Percentiles rank a stretch among this genome's conserved stretches.
Conservation (phyloP, 139 green algal species). For the Nannochloris sp. region DNA sequence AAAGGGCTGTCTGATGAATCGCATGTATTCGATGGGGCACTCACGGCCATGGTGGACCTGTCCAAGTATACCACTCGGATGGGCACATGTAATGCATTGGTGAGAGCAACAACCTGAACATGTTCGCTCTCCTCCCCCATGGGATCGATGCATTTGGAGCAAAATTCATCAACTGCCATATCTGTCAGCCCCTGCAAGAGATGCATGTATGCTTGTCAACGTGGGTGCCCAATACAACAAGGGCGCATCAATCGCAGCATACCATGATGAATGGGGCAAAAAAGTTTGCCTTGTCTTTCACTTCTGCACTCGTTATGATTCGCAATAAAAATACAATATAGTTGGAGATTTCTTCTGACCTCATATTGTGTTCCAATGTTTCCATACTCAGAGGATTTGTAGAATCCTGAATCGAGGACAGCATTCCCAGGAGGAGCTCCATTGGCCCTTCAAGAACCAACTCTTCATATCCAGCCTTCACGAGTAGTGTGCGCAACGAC, state of each 20-base stretch:
- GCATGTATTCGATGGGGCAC: conserved; percentile 6
- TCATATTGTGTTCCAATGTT: conserved; percentile 43
- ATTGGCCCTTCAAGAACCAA: conserved; percentile 71
- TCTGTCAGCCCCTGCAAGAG: conserved; percentile 57
- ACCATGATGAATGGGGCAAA: conserved; percentile 80
- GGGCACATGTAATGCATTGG: conserved; percentile 76
- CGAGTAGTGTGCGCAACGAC: conserved; percentile 36
- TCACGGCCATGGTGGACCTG: conserved; percentile 32
- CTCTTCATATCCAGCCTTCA: conserved; percentile 44
- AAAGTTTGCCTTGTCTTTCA: conserved; percentile 57
- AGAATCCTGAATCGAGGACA: conserved; percentile 27
- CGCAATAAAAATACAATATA: conserved; percentile 70
- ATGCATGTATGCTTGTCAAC: background rate
- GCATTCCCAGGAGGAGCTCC: conserved; percentile 61
- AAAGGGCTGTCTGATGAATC: background rate
- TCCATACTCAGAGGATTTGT: conserved; percentile 32
- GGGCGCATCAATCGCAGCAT: background rate
- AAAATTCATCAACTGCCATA: conserved; percentile 58
- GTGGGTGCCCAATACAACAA: background rate
- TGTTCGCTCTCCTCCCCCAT: conserved; percentile 95
- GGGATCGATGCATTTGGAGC: conserved; percentile 51
- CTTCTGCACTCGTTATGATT: conserved; percentile 61
- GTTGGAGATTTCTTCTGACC: conserved; percentile 32
- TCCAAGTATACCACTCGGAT: conserved; percentile 74
- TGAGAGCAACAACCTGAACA: conserved; percentile 85